A percentile compares a stretch with the other conserved stretches of the same genome.
Conservation (phyloP, 352 stramenopile genomes). For the Phytophthora kernoviae region DNA sequence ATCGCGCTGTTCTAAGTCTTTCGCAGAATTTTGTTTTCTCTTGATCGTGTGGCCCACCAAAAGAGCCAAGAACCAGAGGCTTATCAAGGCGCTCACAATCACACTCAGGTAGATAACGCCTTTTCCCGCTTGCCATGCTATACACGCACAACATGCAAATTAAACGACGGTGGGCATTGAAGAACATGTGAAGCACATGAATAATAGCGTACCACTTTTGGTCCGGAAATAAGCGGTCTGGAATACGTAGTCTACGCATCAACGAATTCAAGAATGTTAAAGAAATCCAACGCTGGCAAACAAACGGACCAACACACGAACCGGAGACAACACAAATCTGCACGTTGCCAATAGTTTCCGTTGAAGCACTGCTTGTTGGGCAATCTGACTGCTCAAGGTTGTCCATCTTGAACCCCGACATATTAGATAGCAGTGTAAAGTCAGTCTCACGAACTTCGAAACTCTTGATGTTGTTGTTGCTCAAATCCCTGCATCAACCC, state of each 20-base stretch:
- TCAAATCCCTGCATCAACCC: conserved; percentile 30
- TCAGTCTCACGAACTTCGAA: conserved; percentile 38
- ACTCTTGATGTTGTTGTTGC: conserved; percentile 37
- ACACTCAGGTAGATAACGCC: conserved; percentile 32
- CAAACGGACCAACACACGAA: conserved; percentile 6
- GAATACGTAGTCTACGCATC: conserved; percentile 20
- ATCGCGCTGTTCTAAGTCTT: conserved; percentile 21
- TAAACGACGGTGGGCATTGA: not conserved
- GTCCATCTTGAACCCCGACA: conserved; percentile 34
- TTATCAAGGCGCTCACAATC: conserved; percentile 36
- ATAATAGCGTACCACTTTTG: conserved; percentile 23
- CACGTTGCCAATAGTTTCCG: conserved; percentile 26
- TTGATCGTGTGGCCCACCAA: conserved; percentile 29
- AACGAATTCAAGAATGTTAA: conserved; percentile 2
- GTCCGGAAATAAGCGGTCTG: conserved; percentile 17
- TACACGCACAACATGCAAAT: not conserved
- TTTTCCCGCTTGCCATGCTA: conserved; percentile 20
- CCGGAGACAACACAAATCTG: conserved; percentile 41
- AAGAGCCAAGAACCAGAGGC: conserved; percentile 40
- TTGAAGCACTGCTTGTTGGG: conserved; percentile 27
- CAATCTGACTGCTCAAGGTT: conserved; percentile 26
- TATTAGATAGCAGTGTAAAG: conserved; percentile 21
- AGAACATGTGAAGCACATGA: not conserved
- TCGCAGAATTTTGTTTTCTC: conserved; percentile 5
- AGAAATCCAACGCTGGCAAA: not conserved